phyloP scores from a whole-genome alignment of 371 early-diverging fungal species.

The Apophysomyces sp. region DNA sequence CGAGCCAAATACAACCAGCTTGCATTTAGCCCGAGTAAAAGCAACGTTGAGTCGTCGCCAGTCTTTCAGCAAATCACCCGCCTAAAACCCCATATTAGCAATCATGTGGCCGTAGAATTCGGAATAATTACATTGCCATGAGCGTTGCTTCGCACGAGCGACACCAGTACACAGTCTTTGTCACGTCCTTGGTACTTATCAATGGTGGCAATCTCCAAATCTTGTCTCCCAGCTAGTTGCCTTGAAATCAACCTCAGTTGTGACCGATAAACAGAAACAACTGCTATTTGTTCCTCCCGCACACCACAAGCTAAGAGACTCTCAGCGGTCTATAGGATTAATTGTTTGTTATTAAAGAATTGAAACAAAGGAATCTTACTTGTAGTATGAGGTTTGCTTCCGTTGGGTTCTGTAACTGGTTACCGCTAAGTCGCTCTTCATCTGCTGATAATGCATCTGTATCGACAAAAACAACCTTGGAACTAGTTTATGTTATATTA shows the following conservation, averaged over 20 bases:
- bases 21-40: conserved; percentile 89
- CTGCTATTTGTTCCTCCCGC: conserved; percentile 62
- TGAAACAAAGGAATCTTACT: conserved; percentile 10
- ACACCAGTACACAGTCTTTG: conserved; percentile 85
- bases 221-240: conserved; percentile 11
- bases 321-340: conserved; percentile 44
- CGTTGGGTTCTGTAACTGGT: conserved; percentile 62
- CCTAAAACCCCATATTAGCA: conserved; percentile 22
- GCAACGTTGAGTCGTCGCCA: conserved; percentile 98
- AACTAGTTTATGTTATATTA: conserved; percentile 23
- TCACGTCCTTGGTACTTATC: conserved; percentile 96
- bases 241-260: conserved; percentile 72
- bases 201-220: conserved; percentile 78
- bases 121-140: conserved; percentile 51
- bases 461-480: conserved; percentile 78
- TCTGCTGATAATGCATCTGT: conserved; percentile 70
- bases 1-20: conserved; percentile 92
- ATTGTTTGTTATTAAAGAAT: not conserved
- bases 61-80: conserved; percentile 88
- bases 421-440: conserved; percentile 54
- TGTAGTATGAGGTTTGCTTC: conserved; percentile 71
- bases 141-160: conserved; percentile 85
- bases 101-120: not conserved
- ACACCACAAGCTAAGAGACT: conserved; percentile 69
- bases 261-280: conserved; percentile 87